Percentiles rank a stretch among this genome's conserved stretches.
phyloP scores from a whole-genome alignment of 176 grass and related monocot species.

The Aegilops speltoides region DNA sequence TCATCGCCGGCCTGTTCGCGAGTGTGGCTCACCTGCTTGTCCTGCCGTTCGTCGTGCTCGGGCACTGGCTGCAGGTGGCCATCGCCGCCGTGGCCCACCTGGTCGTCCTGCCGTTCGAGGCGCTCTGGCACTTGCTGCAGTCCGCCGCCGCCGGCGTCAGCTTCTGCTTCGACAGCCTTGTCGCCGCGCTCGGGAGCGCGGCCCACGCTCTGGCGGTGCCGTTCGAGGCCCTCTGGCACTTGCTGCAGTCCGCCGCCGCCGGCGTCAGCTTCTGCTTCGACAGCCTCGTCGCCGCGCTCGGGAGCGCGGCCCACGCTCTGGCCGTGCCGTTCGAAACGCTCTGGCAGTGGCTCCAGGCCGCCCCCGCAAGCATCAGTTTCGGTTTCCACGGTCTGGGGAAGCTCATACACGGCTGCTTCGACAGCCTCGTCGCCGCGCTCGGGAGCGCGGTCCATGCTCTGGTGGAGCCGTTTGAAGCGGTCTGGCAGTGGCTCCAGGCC shows the following conservation, averaged over 20 bases:
- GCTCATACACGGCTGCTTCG: not conserved
- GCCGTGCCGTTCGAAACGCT: too few species aligned
- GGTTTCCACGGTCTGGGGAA: not conserved
- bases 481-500: not conserved
- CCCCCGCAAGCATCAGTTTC: not conserved
- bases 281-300: too few species aligned
- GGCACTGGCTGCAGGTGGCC: not conserved
- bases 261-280: too few species aligned
- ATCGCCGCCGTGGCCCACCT: not conserved
- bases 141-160: not conserved
- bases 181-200: too few species aligned
- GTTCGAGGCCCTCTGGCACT: too few species aligned
- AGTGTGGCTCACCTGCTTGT: not conserved
- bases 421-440: not conserved
- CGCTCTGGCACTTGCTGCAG: not conserved
- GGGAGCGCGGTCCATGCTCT: not conserved
- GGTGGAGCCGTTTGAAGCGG: not conserved
- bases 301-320: too few species aligned
- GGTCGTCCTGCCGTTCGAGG: not conserved
- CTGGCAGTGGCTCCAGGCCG: not conserved
- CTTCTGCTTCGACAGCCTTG: not conserved
- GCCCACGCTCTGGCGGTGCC: too few species aligned
- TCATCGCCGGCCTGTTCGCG: slow-evolving; percentile 1
- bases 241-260: too few species aligned
- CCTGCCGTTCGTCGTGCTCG: not conserved